Evolutionary conservation across 305 asterid genomes (phyloP), one percentile per base, ranked within the genome.

Genomic region (Fraxinus floribunda): DNA sequence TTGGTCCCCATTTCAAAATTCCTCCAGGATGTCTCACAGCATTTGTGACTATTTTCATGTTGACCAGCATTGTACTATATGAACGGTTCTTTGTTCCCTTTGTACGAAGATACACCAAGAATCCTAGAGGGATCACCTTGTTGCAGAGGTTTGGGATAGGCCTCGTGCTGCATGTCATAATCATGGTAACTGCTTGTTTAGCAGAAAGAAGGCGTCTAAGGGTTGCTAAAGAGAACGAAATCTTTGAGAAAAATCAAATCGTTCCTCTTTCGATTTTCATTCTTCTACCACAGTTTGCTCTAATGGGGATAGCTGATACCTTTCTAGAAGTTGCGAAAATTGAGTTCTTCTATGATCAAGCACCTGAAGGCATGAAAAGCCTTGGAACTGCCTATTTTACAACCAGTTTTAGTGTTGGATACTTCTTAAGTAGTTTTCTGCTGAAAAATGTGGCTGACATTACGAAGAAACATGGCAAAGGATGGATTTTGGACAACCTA

Each of bases 341-440:
- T 2, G 98, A 94, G 85, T 95, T 93, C 60, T 95, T 95, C 83
- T 94, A 95, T 55, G 97, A 95, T 76, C 98, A 95, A 76, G 98
- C 98, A 11, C 99, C 99, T 0, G 98, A 94, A 86, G 90, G 91
- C 57, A 95, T 95, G 99, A 95, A 94, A 83, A 94, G 99, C 32
- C 80, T 95, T 0, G 98, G 98, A 7, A 91, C 97, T 1, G 86
- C 98, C 13, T 92, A 91, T 34, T 84, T 97, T 1, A 90, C 84
- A 90, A 90, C 92, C 6, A 90, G 87, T 57, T 85, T 93, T 26
- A 98, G 97, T 57, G 88, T 66, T 26, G 98, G 98, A 18, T 92
- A 89, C 83, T 94, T 93, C 10, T n/a, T 60, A 20, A 60, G 70
- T n/a, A 60, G 70, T 7, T 60, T 60, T 60, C 29, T 60, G 10